Evolutionary conservation across 345 rosid genomes (phyloP).

Genomic region (Rhodomyrtus tomentosa): DNA sequence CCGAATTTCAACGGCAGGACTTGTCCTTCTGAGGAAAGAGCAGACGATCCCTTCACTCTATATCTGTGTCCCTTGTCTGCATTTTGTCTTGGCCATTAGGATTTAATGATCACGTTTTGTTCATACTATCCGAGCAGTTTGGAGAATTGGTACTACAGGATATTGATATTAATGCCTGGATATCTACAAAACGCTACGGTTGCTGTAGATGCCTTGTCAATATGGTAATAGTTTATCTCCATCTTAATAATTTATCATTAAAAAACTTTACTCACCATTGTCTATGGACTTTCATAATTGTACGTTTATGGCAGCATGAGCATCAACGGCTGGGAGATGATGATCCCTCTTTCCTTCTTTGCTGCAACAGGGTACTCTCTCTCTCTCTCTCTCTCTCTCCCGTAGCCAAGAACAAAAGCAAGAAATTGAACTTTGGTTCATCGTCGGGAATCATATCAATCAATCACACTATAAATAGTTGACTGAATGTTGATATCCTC

Average conservation of each 20-base stretch:
- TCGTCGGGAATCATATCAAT: not conserved
- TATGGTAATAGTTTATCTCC: slow-evolving; percentile 3
- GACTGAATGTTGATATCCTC: not conserved
- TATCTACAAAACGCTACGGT: slow-evolving; percentile 15
- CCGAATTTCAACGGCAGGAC: too few species aligned
- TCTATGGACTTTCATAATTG: not conserved
- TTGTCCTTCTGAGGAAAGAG: too few species aligned
- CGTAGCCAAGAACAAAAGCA: not conserved
- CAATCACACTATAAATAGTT: not conserved
- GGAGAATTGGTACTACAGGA: slow-evolving; percentile 40
- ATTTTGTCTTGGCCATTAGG: not conserved
- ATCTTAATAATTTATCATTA: not conserved
- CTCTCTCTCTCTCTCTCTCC: not conserved
- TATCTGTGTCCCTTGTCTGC: not conserved
- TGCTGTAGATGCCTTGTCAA: slow-evolving; percentile 31
- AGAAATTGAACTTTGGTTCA: not conserved
- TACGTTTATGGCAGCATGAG: slow-evolving; percentile 15
- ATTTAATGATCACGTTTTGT: not conserved
- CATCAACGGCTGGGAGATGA: slow-evolving; percentile 31
- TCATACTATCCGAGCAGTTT: slow-evolving; percentile 4
- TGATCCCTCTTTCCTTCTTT: slow-evolving; percentile 31
- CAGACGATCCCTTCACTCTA: too few species aligned
- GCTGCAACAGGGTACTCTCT: slow-evolving; percentile 26
- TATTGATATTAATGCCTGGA: slow-evolving; percentile 31
- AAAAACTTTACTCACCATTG: not conserved